Base-by-base conservation (phyloP, 768 basidiomycete genomes). In the Termitomyces sp. region DNA sequence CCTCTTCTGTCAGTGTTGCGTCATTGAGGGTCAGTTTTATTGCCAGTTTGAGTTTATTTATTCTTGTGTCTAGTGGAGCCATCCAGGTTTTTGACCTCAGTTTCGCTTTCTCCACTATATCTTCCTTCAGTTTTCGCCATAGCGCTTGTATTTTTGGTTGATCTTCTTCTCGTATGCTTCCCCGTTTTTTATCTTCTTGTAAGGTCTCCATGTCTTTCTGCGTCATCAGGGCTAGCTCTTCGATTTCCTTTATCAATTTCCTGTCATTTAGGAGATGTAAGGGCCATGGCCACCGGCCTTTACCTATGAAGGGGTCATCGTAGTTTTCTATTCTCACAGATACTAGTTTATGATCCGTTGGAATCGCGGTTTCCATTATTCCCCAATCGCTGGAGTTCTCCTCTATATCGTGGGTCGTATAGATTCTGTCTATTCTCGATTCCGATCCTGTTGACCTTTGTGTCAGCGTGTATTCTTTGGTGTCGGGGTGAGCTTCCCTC, bases 151-250 rank as follows among this genome's bases (percentile, higher is more conserved):
- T 40, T 4, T 6, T 16, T 36, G 35, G 2, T 2, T 36, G 2
- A 9, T 10, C 14, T 3, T 40, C 38, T 4, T 1, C 7, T 36
- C 5, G 14, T 40, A 0, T 16, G 1, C 7, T 2, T 36, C 10
- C 10, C 7, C 2, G 7, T 4, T 4, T 33, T 33, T 6, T 33
- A 1, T 1, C 3, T 33, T 38, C 36, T 16, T 38, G 3, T 14
- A 14, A 1, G 4, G 16, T 5, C 6, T 40, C 16, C 14, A 40
- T 40, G 0, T 16, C 2, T 16, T 5, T 16, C 5, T 40, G 38
- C 3, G 38, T 16, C 1, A 0, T 16, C 4, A 16, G 0, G 0
- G 14, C 14, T 8, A 16, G 14, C 2, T 14, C 0, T 7, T 41
- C 18, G 0, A 41, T 41, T 1, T n/a, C 3, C n/a, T 41, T 5